Evolutionary conservation across 192 early-diverging fungal genomes (phyloP).

Genomic region (Linnemannia elongata): DNA sequence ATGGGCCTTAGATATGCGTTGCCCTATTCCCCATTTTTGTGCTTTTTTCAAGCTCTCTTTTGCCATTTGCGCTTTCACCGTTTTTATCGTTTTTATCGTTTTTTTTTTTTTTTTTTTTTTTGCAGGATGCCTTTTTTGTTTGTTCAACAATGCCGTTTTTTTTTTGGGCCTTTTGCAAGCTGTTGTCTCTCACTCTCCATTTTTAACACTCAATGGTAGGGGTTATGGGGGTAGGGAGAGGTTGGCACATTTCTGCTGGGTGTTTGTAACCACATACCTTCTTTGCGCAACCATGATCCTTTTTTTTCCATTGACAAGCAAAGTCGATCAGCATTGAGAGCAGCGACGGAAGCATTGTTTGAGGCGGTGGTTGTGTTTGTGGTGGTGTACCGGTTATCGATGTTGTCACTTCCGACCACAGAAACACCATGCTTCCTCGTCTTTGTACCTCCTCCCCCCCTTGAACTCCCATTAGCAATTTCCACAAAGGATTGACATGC

Average conservation of each 20-base stretch:
- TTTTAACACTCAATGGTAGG: background rate
- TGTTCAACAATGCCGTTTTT: background rate
- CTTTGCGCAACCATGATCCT: background rate
- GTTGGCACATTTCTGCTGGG: background rate
- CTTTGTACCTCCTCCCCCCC: too few species aligned
- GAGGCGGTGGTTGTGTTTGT: too few species aligned
- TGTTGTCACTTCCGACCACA: too few species aligned
- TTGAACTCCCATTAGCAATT: too few species aligned
- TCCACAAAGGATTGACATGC: too few species aligned
- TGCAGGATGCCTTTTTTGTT: background rate
- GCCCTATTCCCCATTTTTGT: background rate
- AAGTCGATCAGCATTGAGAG: background rate
- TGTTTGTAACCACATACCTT: background rate
- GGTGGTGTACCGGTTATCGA: too few species aligned
- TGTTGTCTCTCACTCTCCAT: background rate
- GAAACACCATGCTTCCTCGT: too few species aligned
- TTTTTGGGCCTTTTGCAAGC: background rate
- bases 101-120: background rate
- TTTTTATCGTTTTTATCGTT: too few species aligned
- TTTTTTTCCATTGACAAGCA: background rate
- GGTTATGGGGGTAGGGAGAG: background rate
- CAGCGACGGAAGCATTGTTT: background rate
- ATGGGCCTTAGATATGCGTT: background rate
- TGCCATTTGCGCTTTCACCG: too few species aligned
- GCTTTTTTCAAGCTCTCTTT: background rate